Conservation (phyloP, 768 basidiomycete species). For the Lanmaoa rubissima region DNA sequence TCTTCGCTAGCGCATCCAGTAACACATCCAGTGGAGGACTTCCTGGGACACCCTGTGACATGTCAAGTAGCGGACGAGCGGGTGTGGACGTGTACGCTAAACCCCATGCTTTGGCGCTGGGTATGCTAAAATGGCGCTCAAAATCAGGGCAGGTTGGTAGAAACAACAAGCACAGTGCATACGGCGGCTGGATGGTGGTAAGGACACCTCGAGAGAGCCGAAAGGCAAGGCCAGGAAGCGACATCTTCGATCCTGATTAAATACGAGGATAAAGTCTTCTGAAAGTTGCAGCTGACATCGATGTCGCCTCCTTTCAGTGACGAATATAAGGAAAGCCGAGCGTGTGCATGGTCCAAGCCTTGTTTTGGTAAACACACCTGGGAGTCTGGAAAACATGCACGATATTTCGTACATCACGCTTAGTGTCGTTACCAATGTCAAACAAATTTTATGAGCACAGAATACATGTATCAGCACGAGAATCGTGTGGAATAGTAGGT, state of each 20-base stretch:
- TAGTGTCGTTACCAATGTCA: too few relatives aligned
- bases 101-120: constrained; percentile 58
- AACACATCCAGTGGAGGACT: constrained; percentile 55
- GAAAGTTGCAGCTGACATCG: neutral
- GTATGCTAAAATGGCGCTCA: constrained; percentile 41
- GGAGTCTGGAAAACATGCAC: too few relatives aligned
- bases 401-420: too few relatives aligned
- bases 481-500: too few relatives aligned
- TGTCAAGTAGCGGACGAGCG: constrained; percentile 55
- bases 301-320: neutral
- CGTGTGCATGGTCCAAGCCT: too few relatives aligned
- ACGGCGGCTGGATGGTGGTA: constrained; percentile 50
- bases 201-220: constrained; percentile 41
- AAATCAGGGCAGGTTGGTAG: neutral
- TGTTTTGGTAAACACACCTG: too few relatives aligned
- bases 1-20: constrained; percentile 45
- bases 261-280: neutral
- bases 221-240: constrained; percentile 25
- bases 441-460: too few relatives aligned
- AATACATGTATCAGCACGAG: too few relatives aligned
- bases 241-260: constrained; percentile 1
- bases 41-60: constrained; percentile 77
- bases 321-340: neutral
- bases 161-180: constrained; percentile 11
- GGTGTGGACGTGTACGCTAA: constrained; percentile 40